phyloP scores from a whole-genome alignment of 139 green algal species.

The Micractinium conductrix region DNA sequence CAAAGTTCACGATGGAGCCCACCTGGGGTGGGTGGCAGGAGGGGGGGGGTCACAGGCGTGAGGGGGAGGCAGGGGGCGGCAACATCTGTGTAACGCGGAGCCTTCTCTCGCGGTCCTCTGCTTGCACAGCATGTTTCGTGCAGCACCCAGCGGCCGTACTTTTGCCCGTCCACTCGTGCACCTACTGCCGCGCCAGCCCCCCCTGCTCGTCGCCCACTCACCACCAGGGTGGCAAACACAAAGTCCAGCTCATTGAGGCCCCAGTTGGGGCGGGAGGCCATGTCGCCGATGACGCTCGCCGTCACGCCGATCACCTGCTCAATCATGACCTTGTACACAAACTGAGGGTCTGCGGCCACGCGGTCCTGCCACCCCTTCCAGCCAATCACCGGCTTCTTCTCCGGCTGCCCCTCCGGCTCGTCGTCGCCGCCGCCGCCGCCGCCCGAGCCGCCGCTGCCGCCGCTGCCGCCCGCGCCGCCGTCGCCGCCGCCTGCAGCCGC shows the following conservation, averaged over 20 bases:
- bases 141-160: too few species aligned
- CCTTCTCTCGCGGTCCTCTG: too few species aligned
- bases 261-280: slow-evolving; percentile 94
- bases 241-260: slow-evolving; percentile 98
- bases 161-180: too few species aligned
- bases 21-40: slow-evolving; percentile 49
- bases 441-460: slow-evolving; percentile 23
- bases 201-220: too few species aligned
- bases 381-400: slow-evolving; percentile 40
- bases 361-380: slow-evolving; percentile 91
- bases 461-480: slow-evolving; percentile 16
- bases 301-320: slow-evolving; percentile 96
- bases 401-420: background rate
- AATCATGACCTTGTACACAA: slow-evolving; percentile 91
- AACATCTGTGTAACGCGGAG: too few species aligned
- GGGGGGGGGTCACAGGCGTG: background rate
- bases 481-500: slow-evolving; percentile 17
- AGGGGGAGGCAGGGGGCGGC: too few species aligned
- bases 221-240: slow-evolving; percentile 95
- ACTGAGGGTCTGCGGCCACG: slow-evolving; percentile 87
- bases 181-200: too few species aligned
- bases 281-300: slow-evolving; percentile 92
- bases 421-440: slow-evolving; percentile 22
- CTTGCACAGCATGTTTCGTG: too few species aligned
- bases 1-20: slow-evolving; percentile 96